Evolutionary conservation across 257 asterid species (phyloP).

Genomic region (Jasminum sambac): DNA sequence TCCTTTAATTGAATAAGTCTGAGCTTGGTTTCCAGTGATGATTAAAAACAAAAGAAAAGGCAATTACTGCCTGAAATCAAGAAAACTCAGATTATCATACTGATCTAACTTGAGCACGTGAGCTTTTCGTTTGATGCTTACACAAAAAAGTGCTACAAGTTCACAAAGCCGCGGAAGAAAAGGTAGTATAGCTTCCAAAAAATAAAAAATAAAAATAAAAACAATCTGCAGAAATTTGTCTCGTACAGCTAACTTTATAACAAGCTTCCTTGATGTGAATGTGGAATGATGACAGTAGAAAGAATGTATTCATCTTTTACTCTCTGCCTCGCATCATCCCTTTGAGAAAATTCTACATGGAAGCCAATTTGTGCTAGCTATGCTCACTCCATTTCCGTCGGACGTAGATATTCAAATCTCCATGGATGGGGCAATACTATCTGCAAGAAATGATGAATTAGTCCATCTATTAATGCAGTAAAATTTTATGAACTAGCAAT

Average conservation of each 20-base stretch:
- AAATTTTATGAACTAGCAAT: background rate
- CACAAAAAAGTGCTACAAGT: background rate
- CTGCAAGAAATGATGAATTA: slow-evolving; percentile 5
- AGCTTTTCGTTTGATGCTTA: background rate
- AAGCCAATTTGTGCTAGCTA: background rate
- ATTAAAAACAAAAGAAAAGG: background rate
- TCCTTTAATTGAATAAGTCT: background rate
- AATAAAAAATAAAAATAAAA: background rate
- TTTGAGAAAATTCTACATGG: background rate
- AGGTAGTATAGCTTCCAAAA: background rate
- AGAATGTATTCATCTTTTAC: background rate
- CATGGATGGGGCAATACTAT: slow-evolving; percentile 7
- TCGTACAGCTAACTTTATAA: background rate
- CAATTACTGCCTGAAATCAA: background rate
- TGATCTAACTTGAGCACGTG: background rate
- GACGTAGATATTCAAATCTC: slow-evolving; percentile 10
- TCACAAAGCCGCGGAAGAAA: background rate
- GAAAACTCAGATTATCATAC: background rate
- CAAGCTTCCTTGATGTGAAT: background rate
- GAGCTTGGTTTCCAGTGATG: background rate
- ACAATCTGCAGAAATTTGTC: background rate
- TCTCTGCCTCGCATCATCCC: background rate
- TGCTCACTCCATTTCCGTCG: slow-evolving; percentile 11
- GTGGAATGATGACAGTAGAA: slow-evolving; percentile 5
- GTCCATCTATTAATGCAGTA: background rate